Evolutionary conservation across 805 yeast species (phyloP).

Genomic region (Lachancea fermentati): DNA sequence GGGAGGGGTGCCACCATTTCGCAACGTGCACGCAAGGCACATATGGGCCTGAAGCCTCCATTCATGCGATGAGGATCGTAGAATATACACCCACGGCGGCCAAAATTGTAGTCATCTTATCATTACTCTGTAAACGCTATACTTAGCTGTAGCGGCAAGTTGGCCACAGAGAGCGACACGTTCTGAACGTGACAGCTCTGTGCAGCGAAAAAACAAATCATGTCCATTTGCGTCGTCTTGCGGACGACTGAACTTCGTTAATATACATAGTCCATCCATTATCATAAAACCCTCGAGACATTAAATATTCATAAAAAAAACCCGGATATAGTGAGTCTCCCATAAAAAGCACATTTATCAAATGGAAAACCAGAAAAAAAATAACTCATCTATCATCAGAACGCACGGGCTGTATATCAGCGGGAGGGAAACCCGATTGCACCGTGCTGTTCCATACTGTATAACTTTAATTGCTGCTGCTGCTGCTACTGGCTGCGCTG

Average conservation of each 20-base stretch:
- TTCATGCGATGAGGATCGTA: no score
- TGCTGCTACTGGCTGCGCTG: background rate
- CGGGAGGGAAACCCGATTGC: no score
- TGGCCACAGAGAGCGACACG: constrained; percentile 3
- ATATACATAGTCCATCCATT: background rate
- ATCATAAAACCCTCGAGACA: background rate
- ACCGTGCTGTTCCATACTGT: no score
- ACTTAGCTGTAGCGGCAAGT: constrained; percentile 6
- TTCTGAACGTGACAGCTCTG: background rate
- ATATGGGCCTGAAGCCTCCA: no score
- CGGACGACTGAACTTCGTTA: background rate
- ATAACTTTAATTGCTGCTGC: background rate
- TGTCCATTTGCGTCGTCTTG: background rate
- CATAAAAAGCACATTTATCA: background rate
- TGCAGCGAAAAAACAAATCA: background rate
- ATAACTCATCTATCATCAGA: background rate
- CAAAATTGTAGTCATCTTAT: background rate
- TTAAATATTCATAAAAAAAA: background rate
- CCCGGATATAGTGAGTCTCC: background rate
- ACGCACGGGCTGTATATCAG: background rate
- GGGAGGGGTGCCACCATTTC: no score
- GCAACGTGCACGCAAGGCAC: no score
- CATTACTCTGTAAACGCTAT: constrained; percentile 10
- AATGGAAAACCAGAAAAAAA: background rate
- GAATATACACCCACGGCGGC: no score